phyloP scores from a whole-genome alignment of 129 eudicot species.

The Kitagawia praeruptora region DNA sequence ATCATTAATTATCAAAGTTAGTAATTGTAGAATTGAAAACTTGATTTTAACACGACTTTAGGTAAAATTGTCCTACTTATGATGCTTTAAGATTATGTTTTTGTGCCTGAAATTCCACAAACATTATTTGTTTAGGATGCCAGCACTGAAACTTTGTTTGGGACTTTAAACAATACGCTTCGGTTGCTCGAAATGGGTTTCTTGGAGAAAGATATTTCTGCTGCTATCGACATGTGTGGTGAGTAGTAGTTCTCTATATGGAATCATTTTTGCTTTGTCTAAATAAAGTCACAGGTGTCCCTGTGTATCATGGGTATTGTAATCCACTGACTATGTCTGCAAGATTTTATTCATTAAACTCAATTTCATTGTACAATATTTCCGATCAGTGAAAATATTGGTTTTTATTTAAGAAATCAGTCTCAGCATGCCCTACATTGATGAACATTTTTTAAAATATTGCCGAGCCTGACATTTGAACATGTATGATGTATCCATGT shows the following conservation, averaged over 20 bases:
- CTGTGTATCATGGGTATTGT: not conserved
- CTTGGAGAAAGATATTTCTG: conserved; percentile 68
- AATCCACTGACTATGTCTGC: not conserved
- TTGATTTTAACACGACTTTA: not conserved
- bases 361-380: not conserved
- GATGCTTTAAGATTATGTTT: conserved; percentile 13
- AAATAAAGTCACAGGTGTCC: not conserved
- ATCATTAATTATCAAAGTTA: not conserved
- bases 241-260: conserved; percentile 22
- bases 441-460: not conserved
- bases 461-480: not conserved
- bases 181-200: conserved; percentile 82
- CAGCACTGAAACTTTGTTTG: conserved; percentile 66
- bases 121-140: conserved; percentile 32
- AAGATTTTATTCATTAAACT: not conserved
- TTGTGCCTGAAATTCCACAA: conserved; percentile 16
- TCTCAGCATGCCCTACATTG: not conserved
- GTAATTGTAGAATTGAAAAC: not conserved
- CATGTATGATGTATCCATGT: not conserved
- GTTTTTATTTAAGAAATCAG: not conserved
- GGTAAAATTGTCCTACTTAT: not conserved
- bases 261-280: not conserved
- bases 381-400: not conserved
- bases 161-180: conserved; percentile 93
- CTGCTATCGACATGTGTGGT: conserved; percentile 85